These are phyloP conservation scores for Colletotrichum eleusines DNA, from an alignment of 2,329 filamentous ascomycete species.

Conservation along the genomic window DNA sequence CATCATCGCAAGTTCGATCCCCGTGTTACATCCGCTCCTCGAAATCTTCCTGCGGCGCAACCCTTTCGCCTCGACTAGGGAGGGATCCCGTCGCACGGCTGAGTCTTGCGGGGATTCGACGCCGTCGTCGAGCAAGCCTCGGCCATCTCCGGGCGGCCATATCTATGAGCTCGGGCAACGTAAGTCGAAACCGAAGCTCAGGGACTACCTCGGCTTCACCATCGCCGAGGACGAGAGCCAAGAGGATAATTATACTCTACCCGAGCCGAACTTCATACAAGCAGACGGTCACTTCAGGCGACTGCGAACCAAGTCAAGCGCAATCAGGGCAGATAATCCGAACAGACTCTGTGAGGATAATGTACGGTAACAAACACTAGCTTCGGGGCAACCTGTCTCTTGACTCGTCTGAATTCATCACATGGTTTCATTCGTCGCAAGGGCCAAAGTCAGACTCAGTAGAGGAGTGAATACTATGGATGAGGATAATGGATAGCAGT, in stretches of 20 bases:
- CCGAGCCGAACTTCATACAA: background rate
- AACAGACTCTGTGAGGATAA: background rate
- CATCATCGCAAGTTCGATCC: slow-evolving; percentile 53
- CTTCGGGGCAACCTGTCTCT: background rate
- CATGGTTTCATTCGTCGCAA: background rate
- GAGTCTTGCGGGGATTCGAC: background rate
- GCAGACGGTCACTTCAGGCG: background rate
- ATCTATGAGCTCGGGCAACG: slow-evolving; percentile 37
- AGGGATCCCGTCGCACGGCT: background rate
- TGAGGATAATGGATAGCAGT: background rate
- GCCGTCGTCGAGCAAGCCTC: background rate
- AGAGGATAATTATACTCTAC: slow-evolving; percentile 36
- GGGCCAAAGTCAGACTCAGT: background rate
- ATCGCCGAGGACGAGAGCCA: slow-evolving; percentile 41
- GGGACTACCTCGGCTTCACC: slow-evolving; percentile 39
- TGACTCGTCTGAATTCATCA: background rate
- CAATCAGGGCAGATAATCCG: background rate
- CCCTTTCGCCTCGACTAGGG: slow-evolving; percentile 6
- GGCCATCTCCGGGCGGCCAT: background rate
- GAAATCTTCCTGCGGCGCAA: slow-evolving; percentile 15
- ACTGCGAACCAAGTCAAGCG: background rate
- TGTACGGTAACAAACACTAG: background rate
- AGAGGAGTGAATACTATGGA: background rate
- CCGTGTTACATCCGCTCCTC: slow-evolving; percentile 50
- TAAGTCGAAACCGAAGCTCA: slow-evolving; percentile 28